Evolutionary conservation across 2,329 filamentous ascomycete genomes (phyloP).

Genomic region (Neospermospora avenae): DNA sequence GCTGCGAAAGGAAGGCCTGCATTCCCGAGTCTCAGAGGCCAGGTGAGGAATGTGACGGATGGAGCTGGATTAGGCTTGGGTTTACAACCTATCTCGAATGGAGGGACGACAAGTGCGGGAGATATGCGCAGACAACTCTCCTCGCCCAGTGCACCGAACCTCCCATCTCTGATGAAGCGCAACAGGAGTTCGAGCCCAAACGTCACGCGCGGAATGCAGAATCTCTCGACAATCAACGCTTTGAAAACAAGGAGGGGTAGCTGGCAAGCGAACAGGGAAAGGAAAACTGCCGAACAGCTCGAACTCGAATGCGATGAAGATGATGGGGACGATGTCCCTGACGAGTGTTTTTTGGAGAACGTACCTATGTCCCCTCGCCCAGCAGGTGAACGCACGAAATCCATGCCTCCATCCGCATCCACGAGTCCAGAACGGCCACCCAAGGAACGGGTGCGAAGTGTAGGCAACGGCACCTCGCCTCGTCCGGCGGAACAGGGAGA

Average conservation of each 20-base stretch:
- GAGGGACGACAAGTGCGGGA: background rate
- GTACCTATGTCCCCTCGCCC: constrained; percentile 77
- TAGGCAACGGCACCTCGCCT: constrained; percentile 61
- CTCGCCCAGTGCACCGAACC: constrained; percentile 25
- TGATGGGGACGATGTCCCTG: constrained; percentile 74
- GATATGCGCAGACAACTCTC: constrained; percentile 23
- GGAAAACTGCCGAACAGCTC: constrained; percentile 67
- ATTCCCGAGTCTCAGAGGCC: constrained; percentile 28
- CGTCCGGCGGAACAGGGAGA: constrained; percentile 57
- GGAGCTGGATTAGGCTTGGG: constrained; percentile 33
- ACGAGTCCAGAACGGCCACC: constrained; percentile 31
- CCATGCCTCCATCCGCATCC: constrained; percentile 48
- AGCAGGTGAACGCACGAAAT: constrained; percentile 51
- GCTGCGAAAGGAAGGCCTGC: constrained; percentile 21
- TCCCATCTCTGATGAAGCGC: constrained; percentile 25
- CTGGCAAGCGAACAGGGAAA: constrained; percentile 65
- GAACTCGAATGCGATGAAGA: constrained; percentile 76
- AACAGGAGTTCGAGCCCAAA: constrained; percentile 33
- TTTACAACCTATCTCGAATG: constrained; percentile 27
- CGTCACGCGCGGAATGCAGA: constrained; percentile 18
- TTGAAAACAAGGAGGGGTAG: constrained; percentile 41
- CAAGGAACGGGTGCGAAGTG: constrained; percentile 30
- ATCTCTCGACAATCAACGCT: constrained; percentile 23
- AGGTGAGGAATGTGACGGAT: constrained; percentile 29
- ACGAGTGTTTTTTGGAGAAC: constrained; percentile 76